phyloP scores from a whole-genome alignment of 495 filamentous ascomycete species.

The Astrocystis sublimbata region DNA sequence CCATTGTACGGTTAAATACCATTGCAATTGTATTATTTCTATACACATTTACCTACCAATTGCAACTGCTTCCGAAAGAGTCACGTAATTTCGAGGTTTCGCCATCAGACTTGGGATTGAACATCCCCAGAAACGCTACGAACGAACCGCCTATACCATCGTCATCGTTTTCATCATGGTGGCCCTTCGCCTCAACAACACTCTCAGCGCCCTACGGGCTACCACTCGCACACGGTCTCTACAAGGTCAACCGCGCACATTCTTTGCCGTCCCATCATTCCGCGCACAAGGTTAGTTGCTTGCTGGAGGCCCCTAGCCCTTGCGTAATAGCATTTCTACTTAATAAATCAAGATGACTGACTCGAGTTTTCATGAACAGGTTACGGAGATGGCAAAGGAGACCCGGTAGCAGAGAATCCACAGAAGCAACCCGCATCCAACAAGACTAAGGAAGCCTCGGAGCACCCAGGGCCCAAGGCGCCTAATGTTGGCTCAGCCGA shows the following conservation, averaged over 20 bases:
- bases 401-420: conserved; percentile 33
- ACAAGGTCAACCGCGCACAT: conserved; percentile 22
- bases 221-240: conserved; percentile 22
- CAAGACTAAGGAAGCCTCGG: conserved; percentile 28
- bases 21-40: background rate
- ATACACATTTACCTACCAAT: background rate
- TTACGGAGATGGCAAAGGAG: conserved; percentile 40
- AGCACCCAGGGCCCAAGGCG: conserved; percentile 37
- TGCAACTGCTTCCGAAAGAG: background rate
- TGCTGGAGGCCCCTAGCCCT: no score
- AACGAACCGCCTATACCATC: background rate
- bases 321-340: no score
- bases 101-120: background rate
- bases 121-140: background rate
- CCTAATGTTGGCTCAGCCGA: conserved; percentile 40
- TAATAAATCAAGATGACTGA: no score
- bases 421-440: conserved; percentile 31
- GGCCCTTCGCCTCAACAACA: conserved; percentile 24
- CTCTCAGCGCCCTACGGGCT: conserved; percentile 24
- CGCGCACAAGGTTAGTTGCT: conserved; percentile 11
- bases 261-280: conserved; percentile 17
- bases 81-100: background rate
- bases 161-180: conserved; percentile 27
- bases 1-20: background rate
- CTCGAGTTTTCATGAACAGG: no score